Evolutionary conservation across 2,329 filamentous ascomycete species (phyloP).

Genomic region (Colletotrichum somersetense): DNA sequence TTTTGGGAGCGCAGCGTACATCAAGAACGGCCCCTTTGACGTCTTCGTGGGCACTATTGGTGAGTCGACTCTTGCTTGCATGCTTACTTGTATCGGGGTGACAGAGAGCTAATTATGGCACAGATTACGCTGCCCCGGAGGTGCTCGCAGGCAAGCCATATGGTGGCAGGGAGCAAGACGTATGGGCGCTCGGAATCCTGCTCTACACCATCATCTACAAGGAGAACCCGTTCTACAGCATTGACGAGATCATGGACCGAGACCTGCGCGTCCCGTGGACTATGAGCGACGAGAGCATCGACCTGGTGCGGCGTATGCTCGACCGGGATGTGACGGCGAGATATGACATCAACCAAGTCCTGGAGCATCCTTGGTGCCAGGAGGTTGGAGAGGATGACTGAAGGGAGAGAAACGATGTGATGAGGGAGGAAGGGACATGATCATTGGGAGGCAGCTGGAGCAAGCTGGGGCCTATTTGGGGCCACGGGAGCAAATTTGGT

Average conservation of each 20-base stretch:
- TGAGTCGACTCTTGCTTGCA: conserved; percentile 59
- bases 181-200: conserved; percentile 96
- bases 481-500: conserved; percentile 37
- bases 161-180: conserved; percentile 95
- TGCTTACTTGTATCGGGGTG: background rate
- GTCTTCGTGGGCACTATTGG: conserved; percentile 99
- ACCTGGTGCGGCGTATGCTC: conserved; percentile 91
- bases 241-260: conserved; percentile 99
- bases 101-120: conserved; percentile 20
- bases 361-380: conserved; percentile 87
- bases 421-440: conserved; percentile 15
- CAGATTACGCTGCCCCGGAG: conserved; percentile 98
- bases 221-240: conserved; percentile 98
- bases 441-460: conserved; percentile 1
- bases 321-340: conserved; percentile 87
- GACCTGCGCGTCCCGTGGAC: conserved; percentile 91
- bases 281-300: conserved; percentile 91
- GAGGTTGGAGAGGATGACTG: conserved; percentile 40
- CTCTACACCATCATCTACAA: conserved; percentile 99
- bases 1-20: conserved; percentile 97
- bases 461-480: background rate
- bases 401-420: conserved; percentile 22
- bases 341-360: conserved; percentile 87
- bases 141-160: conserved; percentile 94
- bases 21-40: conserved; percentile 98